These are phyloP conservation scores for Ophiosphaerella korrae DNA, from an alignment of 2,329 filamentous ascomycete species.

Conservation along the genomic window DNA sequence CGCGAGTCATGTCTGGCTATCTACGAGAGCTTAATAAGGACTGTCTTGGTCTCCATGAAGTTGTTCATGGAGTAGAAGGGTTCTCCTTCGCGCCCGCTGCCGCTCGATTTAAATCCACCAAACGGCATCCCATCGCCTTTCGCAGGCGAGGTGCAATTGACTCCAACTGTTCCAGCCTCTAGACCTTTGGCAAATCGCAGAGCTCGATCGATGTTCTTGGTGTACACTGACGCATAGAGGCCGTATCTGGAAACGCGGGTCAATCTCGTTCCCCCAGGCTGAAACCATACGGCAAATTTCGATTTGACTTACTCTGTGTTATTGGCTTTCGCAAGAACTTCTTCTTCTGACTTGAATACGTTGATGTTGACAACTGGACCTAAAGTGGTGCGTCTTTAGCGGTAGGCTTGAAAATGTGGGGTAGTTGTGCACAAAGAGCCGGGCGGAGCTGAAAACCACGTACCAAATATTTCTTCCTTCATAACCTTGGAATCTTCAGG, in stretches of 20 bases:
- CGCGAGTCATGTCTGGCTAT: conserved; percentile 9
- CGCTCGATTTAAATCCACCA: conserved; percentile 47
- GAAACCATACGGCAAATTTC: not conserved
- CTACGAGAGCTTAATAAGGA: conserved; percentile 36
- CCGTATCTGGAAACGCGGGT: conserved; percentile 59
- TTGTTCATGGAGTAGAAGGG: conserved; percentile 37
- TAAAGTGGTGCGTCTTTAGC: too few relatives aligned
- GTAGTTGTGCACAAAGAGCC: too few relatives aligned
- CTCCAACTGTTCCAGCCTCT: conserved; percentile 48
- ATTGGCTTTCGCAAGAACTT: conserved; percentile 80
- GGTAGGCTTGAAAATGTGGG: too few relatives aligned
- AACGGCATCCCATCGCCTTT: conserved; percentile 47
- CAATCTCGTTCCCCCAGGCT: not conserved
- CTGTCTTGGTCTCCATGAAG: conserved; percentile 43
- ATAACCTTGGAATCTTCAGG: conserved; percentile 80
- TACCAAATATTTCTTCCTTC: conserved; percentile 74
- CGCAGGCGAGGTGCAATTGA: conserved; percentile 48
- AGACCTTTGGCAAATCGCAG: conserved; percentile 48
- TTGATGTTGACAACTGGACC: conserved; percentile 82
- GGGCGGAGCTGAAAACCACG: too few relatives aligned
- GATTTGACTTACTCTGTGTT: conserved; percentile 63
- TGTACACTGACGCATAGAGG: conserved; percentile 84
- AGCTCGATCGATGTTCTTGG: conserved; percentile 51
- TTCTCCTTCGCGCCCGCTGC: conserved; percentile 44
- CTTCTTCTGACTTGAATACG: conserved; percentile 75